These are phyloP conservation scores for Phellopilus nigrolimitatus DNA, from an alignment of 1,284 basidiomycete species.

Conservation along the genomic window DNA sequence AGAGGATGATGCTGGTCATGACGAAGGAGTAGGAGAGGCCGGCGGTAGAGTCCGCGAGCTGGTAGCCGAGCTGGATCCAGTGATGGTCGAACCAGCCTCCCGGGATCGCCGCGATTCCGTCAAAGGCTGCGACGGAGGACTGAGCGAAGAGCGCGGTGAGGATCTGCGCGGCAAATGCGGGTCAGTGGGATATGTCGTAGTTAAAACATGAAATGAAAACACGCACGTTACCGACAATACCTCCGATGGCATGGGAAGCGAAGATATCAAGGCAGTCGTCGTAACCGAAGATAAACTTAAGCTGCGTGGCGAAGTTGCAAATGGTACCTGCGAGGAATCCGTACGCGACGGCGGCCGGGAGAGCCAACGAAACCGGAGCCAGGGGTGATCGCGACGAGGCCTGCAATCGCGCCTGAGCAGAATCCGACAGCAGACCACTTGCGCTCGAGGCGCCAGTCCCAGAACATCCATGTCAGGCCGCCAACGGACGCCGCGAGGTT, in stretches of 20 bases:
- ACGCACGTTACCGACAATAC: constrained; percentile 74
- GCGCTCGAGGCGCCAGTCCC: constrained; percentile 88
- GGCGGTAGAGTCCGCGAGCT: constrained; percentile 76
- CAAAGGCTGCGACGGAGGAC: constrained; percentile 76
- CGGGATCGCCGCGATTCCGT: constrained; percentile 67
- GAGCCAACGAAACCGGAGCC: constrained; percentile 87
- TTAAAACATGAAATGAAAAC: background rate
- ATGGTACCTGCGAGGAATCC: constrained; percentile 80
- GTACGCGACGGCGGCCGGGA: constrained; percentile 78
- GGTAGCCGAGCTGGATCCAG: constrained; percentile 81
- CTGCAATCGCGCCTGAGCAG: constrained; percentile 91
- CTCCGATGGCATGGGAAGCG: constrained; percentile 86
- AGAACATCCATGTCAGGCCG: constrained; percentile 93
- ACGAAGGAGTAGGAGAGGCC: constrained; percentile 79
- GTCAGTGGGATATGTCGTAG: background rate
- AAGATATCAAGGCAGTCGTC: constrained; percentile 89
- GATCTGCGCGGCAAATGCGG: constrained; percentile 39
- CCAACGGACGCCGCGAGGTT: constrained; percentile 85
- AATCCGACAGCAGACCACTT: constrained; percentile 95
- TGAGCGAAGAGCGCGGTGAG: constrained; percentile 90
- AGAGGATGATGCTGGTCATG: constrained; percentile 84
- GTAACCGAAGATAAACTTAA: constrained; percentile 77
- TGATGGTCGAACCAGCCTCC: constrained; percentile 93
- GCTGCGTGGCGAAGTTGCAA: constrained; percentile 93
- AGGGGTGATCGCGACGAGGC: constrained; percentile 90